Conservation (phyloP, 2,329 filamentous ascomycete genomes). For the Trichoderma sp. region DNA sequence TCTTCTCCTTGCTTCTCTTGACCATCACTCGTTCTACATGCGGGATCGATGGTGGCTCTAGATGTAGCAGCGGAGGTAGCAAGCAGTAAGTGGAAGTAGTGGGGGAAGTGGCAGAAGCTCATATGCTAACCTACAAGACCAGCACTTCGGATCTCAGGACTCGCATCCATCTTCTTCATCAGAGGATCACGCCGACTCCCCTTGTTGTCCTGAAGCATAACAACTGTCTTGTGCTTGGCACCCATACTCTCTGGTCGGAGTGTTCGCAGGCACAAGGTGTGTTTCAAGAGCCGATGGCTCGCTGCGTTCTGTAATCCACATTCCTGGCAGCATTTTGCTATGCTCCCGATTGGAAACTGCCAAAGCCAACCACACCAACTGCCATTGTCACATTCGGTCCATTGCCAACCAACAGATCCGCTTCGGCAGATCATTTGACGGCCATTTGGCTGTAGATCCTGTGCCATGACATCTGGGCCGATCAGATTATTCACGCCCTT, state of each 20-base stretch:
- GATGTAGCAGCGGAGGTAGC: neutral
- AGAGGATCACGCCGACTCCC: neutral
- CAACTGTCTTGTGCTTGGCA: neutral
- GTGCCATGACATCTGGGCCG: neutral
- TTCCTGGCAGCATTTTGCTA: neutral
- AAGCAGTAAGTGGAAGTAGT: neutral
- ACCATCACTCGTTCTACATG: neutral
- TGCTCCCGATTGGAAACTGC: neutral
- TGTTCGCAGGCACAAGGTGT: neutral
- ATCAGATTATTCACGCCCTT: slow-evolving; percentile 79
- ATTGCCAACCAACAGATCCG: neutral
- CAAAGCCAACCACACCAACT: neutral
- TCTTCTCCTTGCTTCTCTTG: neutral
- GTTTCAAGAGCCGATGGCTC: neutral
- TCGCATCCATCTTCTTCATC: neutral
- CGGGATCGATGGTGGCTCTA: neutral
- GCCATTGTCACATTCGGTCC: neutral
- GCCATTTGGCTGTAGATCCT: no score
- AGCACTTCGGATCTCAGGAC: neutral
- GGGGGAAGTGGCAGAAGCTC: neutral
- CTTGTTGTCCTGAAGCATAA: neutral
- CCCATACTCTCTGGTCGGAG: neutral
- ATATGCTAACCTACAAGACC: neutral
- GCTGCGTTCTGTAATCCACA: neutral
- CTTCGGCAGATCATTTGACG: neutral